Evolutionary conservation across 805 yeast species (phyloP).

Genomic region (Debaryomyces tyrocola): DNA sequence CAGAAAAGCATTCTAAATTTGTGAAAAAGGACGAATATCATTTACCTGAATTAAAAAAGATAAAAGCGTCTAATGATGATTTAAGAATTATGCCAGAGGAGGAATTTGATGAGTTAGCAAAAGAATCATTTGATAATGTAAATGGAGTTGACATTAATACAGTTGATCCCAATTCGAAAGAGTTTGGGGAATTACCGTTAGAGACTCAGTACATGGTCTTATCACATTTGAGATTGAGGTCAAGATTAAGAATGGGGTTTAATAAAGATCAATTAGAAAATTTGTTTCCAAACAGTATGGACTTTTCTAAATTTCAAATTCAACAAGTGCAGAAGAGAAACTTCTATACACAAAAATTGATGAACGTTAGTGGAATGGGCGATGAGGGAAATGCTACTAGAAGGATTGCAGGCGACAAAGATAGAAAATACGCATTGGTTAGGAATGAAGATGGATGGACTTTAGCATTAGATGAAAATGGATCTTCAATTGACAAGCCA

Average conservation of each 20-base stretch:
- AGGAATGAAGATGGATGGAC: slow-evolving; percentile 85
- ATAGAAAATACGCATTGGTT: slow-evolving; percentile 70
- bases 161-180: slow-evolving; percentile 81
- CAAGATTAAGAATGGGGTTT: slow-evolving; percentile 93
- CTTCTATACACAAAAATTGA: slow-evolving; percentile 80
- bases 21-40: slow-evolving; percentile 76
- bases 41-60: slow-evolving; percentile 66
- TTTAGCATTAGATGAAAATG: slow-evolving; percentile 54
- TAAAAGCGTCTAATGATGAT: slow-evolving; percentile 57
- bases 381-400: slow-evolving; percentile 48
- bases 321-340: slow-evolving; percentile 91
- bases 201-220: slow-evolving; percentile 86
- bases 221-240: slow-evolving; percentile 77
- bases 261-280: slow-evolving; percentile 82
- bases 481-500: slow-evolving; percentile 44
- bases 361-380: slow-evolving; percentile 82
- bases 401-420: slow-evolving; percentile 82
- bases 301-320: slow-evolving; percentile 90
- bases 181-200: slow-evolving; percentile 74
- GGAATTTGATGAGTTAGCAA: slow-evolving; percentile 63
- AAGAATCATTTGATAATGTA: slow-evolving; percentile 51
- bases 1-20: slow-evolving; percentile 1
- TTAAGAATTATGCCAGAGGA: slow-evolving; percentile 71
- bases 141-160: slow-evolving; percentile 69
- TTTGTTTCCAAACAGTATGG: slow-evolving; percentile 81